phyloP scores from a whole-genome alignment of 352 stramenopile species.

The Pythium monospermum region DNA sequence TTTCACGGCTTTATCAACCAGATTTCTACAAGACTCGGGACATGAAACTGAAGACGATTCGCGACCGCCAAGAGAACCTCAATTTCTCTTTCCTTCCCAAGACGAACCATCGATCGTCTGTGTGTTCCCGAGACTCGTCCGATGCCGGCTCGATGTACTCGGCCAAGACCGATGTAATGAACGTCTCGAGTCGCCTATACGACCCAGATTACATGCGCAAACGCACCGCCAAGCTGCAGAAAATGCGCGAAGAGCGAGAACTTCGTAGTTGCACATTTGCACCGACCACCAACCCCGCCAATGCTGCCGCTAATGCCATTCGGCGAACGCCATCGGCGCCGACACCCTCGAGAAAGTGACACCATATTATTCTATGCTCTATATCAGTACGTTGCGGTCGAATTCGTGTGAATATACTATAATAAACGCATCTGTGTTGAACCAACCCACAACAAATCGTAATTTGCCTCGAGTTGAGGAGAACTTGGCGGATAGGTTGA shows the following conservation, averaged over 20 bases:
- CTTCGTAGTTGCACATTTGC: slow-evolving; percentile 77
- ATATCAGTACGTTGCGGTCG: slow-evolving; percentile 9
- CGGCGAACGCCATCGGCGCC: slow-evolving; percentile 3
- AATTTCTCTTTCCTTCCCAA: slow-evolving; percentile 57
- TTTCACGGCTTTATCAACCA: slow-evolving; percentile 78
- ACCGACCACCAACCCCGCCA: slow-evolving; percentile 48
- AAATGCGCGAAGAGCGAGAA: slow-evolving; percentile 73
- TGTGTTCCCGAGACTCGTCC: slow-evolving; percentile 64
- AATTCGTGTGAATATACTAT: slow-evolving; percentile 8
- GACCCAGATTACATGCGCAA: slow-evolving; percentile 82
- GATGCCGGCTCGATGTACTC: slow-evolving; percentile 57
- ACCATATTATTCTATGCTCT: background rate
- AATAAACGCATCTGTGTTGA: too few relatives aligned
- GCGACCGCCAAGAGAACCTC: slow-evolving; percentile 62
- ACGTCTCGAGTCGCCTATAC: slow-evolving; percentile 77
- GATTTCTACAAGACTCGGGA: slow-evolving; percentile 80
- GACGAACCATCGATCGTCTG: slow-evolving; percentile 41
- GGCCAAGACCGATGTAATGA: slow-evolving; percentile 72
- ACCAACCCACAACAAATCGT: too few relatives aligned
- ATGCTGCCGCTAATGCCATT: slow-evolving; percentile 15
- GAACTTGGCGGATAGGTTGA: background rate
- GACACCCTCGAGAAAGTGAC: slow-evolving; percentile 31
- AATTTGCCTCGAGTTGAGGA: background rate
- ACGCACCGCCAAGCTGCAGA: slow-evolving; percentile 66
- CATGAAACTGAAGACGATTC: slow-evolving; percentile 54